Evolutionary conservation across 805 yeast species (phyloP).

Genomic region (Metahyphopichia silvanorum): DNA sequence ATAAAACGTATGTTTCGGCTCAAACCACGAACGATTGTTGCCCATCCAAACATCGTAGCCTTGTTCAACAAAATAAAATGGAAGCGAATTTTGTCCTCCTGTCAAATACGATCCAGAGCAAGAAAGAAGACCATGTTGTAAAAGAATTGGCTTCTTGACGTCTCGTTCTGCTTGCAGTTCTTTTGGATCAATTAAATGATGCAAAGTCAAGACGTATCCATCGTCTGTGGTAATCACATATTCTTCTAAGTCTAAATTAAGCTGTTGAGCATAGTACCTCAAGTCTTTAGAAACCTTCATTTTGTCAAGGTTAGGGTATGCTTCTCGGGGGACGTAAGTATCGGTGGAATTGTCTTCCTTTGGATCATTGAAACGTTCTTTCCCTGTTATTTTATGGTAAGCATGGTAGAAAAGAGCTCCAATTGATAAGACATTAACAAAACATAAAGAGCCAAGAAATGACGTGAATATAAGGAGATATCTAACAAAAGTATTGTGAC

Average conservation of each 20-base stretch:
- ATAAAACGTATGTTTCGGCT: constrained; percentile 52
- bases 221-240: constrained; percentile 69
- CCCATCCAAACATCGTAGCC: constrained; percentile 93
- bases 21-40: constrained; percentile 84
- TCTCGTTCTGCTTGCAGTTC: constrained; percentile 27
- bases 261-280: constrained; percentile 61
- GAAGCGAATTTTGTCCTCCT: constrained; percentile 77
- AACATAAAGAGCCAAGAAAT: constrained; percentile 25
- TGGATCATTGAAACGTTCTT: constrained; percentile 26
- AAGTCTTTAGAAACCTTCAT: constrained; percentile 45
- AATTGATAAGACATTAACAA: constrained; percentile 18
- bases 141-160: constrained; percentile 57
- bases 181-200: constrained; percentile 55
- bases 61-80: constrained; percentile 46
- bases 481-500: constrained; percentile 18
- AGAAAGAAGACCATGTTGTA: constrained; percentile 85
- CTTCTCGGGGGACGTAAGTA: constrained; percentile 28
- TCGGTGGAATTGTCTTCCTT: constrained; percentile 13
- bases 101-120: constrained; percentile 84
- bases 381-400: constrained; percentile 23
- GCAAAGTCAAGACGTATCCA: constrained; percentile 69
- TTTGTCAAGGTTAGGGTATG: constrained; percentile 31
- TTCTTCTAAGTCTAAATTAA: constrained; percentile 58
- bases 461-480: constrained; percentile 20
- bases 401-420: constrained; percentile 31